Base-by-base conservation (phyloP, 257 asterid genomes). In the Nicotiana tabacum region DNA sequence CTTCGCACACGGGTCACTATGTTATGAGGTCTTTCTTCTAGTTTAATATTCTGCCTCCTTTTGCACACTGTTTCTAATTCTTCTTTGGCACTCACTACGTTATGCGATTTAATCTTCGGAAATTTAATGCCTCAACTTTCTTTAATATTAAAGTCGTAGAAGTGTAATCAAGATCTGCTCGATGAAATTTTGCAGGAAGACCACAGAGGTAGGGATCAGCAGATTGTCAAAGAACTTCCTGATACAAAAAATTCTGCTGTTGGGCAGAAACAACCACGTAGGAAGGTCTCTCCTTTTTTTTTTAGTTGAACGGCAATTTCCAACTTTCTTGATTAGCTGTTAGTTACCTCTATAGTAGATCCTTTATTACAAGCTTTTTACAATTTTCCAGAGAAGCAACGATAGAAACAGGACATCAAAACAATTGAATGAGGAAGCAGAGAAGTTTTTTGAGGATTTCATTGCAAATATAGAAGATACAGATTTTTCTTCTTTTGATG, bases 401-500 rank as follows among this genome's bases (percentile, higher is more conserved):
- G 98, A 91, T 87, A 89, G 87, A 89, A 83, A 53, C 87, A 84
- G 90, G 83, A 74, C 86, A 84, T 90, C 98, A 77, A 89, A 74
- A 21, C 88, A 66, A 82, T 78, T 96, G 88, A 87, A 81, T 18
- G 97, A 92, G 83, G 98, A 93, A 85, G 98, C 98, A 29, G 98
- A 94, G 85, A 92, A 83, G 86, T 91, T 88, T 84, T 81, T 96
- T 55, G 97, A 90, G 90, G 98, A 91, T 88, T 96, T 93, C 91
- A 88, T 90, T 77, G 90, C 90, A 77, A 96, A 90, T 87, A 87
- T 94, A 69, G 98, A 95, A 88, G 97, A 94, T 82, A 90, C 98
- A 30, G 99, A 96, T 85, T 78, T 93, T 78, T 94, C 99, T 86
- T 96, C 98, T 21, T 90, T 94, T 88, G 98, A 96, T 87, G 99